A percentile compares a stretch with the other conserved stretches of the same genome.
Evolutionary conservation across 1,139 yeast genomes (phyloP).

Genomic region (Meyerozyma smithsonii): DNA sequence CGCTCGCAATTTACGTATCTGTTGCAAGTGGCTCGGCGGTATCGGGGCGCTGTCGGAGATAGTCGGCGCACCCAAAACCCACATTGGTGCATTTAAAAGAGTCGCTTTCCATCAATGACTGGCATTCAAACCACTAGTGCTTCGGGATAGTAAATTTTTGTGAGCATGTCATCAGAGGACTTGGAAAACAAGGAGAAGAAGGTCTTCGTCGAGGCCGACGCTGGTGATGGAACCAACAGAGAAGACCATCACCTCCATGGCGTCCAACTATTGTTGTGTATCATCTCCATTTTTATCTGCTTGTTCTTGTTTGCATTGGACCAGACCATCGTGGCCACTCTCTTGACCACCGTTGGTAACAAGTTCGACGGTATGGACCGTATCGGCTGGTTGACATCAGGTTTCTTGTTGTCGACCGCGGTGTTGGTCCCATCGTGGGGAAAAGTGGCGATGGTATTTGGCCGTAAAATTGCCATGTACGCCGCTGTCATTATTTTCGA

Average conservation of each 20-base stretch:
- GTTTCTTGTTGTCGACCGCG: conserved; percentile 25
- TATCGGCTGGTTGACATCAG: conserved; percentile 27
- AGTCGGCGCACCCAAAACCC: no score
- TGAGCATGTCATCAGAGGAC: conserved; percentile 1
- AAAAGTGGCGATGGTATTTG: conserved; percentile 20
- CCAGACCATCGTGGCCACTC: conserved; percentile 38
- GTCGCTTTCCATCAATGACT: no score
- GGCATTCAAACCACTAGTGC: no score
- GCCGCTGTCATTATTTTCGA: conserved; percentile 18
- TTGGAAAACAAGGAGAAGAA: conserved; percentile 2
- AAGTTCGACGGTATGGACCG: conserved; percentile 25
- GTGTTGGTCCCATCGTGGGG: conserved; percentile 38
- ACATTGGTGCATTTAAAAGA: no score
- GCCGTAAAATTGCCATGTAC: conserved; percentile 20
- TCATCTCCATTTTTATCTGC: conserved; percentile 24
- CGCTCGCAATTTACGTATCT: no score
- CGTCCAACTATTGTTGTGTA: conserved; percentile 20
- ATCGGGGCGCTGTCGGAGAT: no score
- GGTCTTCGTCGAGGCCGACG: conserved; percentile 29
- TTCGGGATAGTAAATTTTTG: no score
- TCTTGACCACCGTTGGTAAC: conserved; percentile 35
- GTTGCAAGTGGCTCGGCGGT: no score
- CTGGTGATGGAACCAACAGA: conserved; percentile 40
- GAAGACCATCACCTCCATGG: conserved; percentile 37
- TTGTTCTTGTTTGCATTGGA: conserved; percentile 36